Base-by-base conservation (phyloP, 129 eudicot genomes). In the Flaveria trinervia region DNA sequence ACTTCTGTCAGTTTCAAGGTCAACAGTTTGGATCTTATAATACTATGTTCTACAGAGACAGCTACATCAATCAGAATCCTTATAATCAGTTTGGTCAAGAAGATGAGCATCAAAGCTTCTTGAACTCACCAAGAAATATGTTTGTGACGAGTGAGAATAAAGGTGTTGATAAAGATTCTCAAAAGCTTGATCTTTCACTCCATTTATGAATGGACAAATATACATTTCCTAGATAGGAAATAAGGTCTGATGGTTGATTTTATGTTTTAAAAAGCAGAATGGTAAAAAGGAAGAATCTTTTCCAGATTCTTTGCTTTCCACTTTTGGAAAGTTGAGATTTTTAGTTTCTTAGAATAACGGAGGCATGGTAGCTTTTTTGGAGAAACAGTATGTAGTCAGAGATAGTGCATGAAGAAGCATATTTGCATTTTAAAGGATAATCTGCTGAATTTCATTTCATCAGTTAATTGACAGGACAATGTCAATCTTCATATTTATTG, bases 21-120 rank as follows among this genome's bases (percentile, higher is more conserved):
- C 87, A 78, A 25, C 97, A 88, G 20, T 90, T 88, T 44, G 92
- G 91, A 41, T 79, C 94, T 20, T 80, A 76, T 17, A 86, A 90
- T 51, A 56, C 86, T 68, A 65, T 88, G 65, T 30, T 73, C 50
- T 86, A 78, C 68, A 60, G 88, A 41, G 79, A 89, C 28, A 86
- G 79, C 69, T 78, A 79, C 77, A 22, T 84, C 75, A 84, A 77
- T 46, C 85, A 71, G 67, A 61, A 77, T 69, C 68, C 77, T 23
- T 81, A 74, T 64, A 43, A 46, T 73, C 87, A 85, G 13, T 72
- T 69, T 75, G 82, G 80, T 69, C 82, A 79, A 51, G 82, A 85
- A 41, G 86, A 85, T 81, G 83, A 81, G 33, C 82, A 83, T 11
- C 85, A 81, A 61, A 83, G 68, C 23, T 80, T 51, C 76, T 55